These are phyloP conservation scores for Verticillium albo-atrum DNA, from an alignment of 2,329 filamentous ascomycete genomes.

Conservation along the genomic window DNA sequence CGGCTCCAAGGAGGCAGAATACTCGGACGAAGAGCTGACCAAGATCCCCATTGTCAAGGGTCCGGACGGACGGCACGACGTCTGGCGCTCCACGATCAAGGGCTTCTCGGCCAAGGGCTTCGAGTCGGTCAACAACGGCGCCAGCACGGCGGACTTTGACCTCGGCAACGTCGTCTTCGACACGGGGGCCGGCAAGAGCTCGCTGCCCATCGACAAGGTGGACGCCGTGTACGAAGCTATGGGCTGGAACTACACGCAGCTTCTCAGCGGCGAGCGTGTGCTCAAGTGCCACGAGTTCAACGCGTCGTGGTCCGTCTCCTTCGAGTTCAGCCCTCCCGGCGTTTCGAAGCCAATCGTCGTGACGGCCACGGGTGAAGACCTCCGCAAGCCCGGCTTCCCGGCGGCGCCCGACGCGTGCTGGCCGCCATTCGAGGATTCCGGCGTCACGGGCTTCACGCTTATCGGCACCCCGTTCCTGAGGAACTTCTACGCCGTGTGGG, in stretches of 20 bases:
- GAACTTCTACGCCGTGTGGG: constrained; percentile 27
- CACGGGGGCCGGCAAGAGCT: constrained; percentile 23
- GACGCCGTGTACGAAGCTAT: constrained; percentile 24
- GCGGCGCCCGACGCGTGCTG: constrained; percentile 26
- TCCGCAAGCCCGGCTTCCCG: constrained; percentile 26
- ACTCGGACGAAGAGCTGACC: constrained; percentile 10
- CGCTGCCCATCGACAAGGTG: constrained; percentile 18
- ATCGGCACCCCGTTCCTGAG: constrained; percentile 22
- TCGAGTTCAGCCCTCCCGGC: constrained; percentile 19
- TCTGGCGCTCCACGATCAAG: constrained; percentile 23
- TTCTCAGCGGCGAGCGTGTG: constrained; percentile 19
- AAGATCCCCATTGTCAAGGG: constrained; percentile 12
- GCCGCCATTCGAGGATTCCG: constrained; percentile 25
- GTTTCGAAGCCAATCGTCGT: constrained; percentile 16
- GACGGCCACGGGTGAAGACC: constrained; percentile 20
- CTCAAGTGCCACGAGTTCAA: constrained; percentile 31
- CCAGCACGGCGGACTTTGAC: constrained; percentile 2
- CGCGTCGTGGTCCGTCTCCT: constrained; percentile 25
- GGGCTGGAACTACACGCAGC: constrained; percentile 28
- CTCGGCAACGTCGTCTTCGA: constrained; percentile 21
- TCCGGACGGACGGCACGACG: constrained; percentile 14
- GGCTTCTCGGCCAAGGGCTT: constrained; percentile 12
- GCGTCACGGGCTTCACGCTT: constrained; percentile 18
- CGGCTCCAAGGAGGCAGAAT: constrained; percentile 23
- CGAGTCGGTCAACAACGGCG: constrained; percentile 2